These are phyloP conservation scores for Trypanosoma melophagium DNA, from an alignment of 208 protist species.

Conservation along the genomic window DNA sequence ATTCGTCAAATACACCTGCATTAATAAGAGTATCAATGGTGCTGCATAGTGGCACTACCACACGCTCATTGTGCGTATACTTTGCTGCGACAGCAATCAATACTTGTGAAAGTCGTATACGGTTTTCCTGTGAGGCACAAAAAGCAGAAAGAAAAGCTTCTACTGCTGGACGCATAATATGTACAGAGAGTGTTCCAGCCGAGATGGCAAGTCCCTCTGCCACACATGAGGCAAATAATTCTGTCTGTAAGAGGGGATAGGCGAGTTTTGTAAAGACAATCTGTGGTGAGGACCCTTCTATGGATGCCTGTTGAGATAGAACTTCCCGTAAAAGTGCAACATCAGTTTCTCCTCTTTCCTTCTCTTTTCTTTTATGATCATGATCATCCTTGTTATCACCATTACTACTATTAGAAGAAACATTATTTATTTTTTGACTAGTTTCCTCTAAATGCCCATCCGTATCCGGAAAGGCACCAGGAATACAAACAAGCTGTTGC, in stretches of 20 bases:
- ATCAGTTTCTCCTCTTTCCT: background rate
- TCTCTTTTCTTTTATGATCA: background rate
- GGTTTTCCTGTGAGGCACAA: slow-evolving; percentile 8
- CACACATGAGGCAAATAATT: slow-evolving; percentile 46
- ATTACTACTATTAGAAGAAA: too few relatives aligned
- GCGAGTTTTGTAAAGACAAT: slow-evolving; percentile 48
- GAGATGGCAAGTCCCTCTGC: slow-evolving; percentile 84
- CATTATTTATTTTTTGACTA: too few relatives aligned
- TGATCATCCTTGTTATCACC: background rate
- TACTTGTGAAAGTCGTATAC: slow-evolving; percentile 43
- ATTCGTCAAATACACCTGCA: slow-evolving; percentile 47
- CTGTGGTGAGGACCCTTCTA: slow-evolving; percentile 41
- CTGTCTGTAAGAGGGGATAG: slow-evolving; percentile 49
- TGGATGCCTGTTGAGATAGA: background rate
- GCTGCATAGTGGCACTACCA: slow-evolving; percentile 77
- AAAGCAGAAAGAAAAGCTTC: slow-evolving; percentile 64
- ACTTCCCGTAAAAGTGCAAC: slow-evolving; percentile 10
- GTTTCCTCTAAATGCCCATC: too few relatives aligned
- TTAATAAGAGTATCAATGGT: slow-evolving; percentile 60
- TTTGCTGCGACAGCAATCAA: slow-evolving; percentile 52
- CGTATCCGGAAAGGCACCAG: slow-evolving; percentile 17
- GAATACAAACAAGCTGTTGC: slow-evolving; percentile 19
- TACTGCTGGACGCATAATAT: slow-evolving; percentile 66
- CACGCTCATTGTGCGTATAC: slow-evolving; percentile 68
- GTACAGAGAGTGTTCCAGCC: slow-evolving; percentile 81